Evolutionary conservation across 768 basidiomycete genomes (phyloP).

Genomic region (Cantharellus cinnabarinus): DNA sequence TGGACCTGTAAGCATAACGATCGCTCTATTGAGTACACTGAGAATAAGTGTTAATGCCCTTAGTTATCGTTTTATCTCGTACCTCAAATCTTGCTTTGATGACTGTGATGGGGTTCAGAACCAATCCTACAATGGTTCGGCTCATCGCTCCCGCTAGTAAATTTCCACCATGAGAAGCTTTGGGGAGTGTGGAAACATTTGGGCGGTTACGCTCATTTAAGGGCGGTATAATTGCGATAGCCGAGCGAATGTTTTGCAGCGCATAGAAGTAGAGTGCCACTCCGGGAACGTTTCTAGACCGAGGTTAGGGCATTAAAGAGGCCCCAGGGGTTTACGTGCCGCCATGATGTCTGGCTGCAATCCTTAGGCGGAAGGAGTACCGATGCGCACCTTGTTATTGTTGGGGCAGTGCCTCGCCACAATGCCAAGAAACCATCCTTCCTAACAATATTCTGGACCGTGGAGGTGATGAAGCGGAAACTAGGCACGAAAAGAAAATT

Average conservation of each 20-base stretch:
- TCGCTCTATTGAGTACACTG: conserved; percentile 30
- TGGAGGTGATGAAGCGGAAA: conserved; percentile 27
- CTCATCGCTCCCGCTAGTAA: conserved; percentile 69
- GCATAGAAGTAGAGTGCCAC: conserved; percentile 83
- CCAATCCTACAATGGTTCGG: conserved; percentile 58
- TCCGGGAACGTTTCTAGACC: conserved; percentile 67
- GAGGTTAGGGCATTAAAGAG: conserved; percentile 5
- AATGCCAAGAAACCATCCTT: conserved; percentile 48
- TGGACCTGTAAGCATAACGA: conserved; percentile 46
- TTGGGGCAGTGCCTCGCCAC: conserved; percentile 77
- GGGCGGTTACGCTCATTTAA: conserved; percentile 26
- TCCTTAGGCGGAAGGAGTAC: neutral
- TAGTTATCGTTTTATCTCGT: neutral
- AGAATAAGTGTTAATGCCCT: neutral
- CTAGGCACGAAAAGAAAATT: neutral
- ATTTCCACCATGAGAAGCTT: conserved; percentile 55
- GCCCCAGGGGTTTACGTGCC: conserved; percentile 10
- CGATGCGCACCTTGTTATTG: conserved; percentile 36
- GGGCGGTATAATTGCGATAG: conserved; percentile 51
- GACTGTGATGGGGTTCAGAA: conserved; percentile 79
- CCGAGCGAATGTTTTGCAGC: conserved; percentile 58
- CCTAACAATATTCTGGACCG: conserved; percentile 30
- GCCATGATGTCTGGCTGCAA: neutral
- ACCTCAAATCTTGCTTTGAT: conserved; percentile 88
- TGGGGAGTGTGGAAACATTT: conserved; percentile 13